These are phyloP conservation scores for Apostasia shenzhenica DNA, from an alignment of 106 monocot genomes.

Conservation along the genomic window DNA sequence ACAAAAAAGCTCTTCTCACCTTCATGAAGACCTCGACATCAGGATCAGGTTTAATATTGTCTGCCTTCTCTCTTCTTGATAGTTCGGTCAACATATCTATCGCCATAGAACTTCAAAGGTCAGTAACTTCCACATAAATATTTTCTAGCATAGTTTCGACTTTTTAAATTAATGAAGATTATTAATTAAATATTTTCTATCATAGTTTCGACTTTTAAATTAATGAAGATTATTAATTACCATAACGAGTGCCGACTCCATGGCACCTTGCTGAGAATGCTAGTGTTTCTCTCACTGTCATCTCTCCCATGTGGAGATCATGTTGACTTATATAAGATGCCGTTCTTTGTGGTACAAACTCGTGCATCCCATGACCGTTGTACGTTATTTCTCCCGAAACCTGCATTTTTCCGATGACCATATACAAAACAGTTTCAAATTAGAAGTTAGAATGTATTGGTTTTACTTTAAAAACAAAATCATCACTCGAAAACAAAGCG, in stretches of 20 bases:
- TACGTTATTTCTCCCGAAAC: constrained; percentile 24
- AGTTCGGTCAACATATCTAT: constrained; percentile 25
- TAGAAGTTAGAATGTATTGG: not conserved
- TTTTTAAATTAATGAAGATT: not conserved
- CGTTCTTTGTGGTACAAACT: constrained; percentile 22
- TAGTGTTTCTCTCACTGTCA: constrained; percentile 32
- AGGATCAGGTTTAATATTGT: constrained; percentile 19
- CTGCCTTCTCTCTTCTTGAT: constrained; percentile 20
- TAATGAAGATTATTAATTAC: constrained; percentile 6
- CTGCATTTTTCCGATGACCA: not conserved
- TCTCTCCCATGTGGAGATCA: constrained; percentile 33
- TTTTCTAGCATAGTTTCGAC: not conserved
- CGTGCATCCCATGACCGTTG: constrained; percentile 26
- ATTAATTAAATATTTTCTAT: not conserved
- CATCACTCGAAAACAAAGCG: too few species aligned
- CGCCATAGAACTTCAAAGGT: too few species aligned
- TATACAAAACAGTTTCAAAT: not conserved
- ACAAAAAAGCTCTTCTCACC: constrained; percentile 1
- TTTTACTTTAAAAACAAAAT: too few species aligned
- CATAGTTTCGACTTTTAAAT: not conserved
- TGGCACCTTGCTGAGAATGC: constrained; percentile 33
- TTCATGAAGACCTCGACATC: constrained; percentile 27
- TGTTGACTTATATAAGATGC: constrained; percentile 30
- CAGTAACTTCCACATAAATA: not conserved
- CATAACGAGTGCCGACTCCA: constrained; percentile 25